Evolutionary conservation across 139 green algal species (phyloP).

Genomic region (Ulvella scutata): DNA sequence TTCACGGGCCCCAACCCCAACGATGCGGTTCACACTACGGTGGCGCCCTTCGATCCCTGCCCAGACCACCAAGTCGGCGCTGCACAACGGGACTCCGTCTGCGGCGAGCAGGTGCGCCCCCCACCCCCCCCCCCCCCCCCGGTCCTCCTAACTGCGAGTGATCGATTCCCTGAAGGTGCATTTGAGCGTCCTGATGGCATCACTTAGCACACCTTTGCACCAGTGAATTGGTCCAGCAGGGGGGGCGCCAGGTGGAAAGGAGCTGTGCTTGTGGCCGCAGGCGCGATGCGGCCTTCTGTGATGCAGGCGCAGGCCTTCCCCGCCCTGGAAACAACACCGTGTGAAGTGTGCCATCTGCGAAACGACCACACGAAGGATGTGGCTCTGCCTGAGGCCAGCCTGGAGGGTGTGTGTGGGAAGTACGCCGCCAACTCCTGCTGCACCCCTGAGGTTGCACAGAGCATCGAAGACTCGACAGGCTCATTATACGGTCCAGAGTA

Average conservation of each 20-base stretch:
- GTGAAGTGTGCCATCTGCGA: slow-evolving; percentile 6
- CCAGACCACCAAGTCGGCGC: neutral
- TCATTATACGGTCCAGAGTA: neutral
- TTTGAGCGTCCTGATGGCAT: no score
- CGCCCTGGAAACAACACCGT: neutral
- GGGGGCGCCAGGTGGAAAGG: no score
- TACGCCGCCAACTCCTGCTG: slow-evolving; percentile 14
- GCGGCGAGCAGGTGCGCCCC: neutral
- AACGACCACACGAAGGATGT: slow-evolving; percentile 4
- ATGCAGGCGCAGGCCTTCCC: neutral
- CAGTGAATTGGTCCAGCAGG: no score
- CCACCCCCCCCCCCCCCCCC: no score
- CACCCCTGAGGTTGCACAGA: neutral
- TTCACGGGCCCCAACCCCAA: slow-evolving; percentile 7
- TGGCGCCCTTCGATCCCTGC: slow-evolving; percentile 2
- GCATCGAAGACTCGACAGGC: neutral
- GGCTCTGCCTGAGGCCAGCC: neutral
- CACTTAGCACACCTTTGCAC: no score
- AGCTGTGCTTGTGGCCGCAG: no score
- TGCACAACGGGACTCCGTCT: neutral
- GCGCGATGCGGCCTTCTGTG: neutral
- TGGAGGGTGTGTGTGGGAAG: slow-evolving; percentile 4
- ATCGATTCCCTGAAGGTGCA: no score
- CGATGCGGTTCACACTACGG: neutral
- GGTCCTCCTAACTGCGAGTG: neutral